Evolutionary conservation across 371 early-diverging fungal species (phyloP).

Genomic region (Apophysomyces variabilis): DNA sequence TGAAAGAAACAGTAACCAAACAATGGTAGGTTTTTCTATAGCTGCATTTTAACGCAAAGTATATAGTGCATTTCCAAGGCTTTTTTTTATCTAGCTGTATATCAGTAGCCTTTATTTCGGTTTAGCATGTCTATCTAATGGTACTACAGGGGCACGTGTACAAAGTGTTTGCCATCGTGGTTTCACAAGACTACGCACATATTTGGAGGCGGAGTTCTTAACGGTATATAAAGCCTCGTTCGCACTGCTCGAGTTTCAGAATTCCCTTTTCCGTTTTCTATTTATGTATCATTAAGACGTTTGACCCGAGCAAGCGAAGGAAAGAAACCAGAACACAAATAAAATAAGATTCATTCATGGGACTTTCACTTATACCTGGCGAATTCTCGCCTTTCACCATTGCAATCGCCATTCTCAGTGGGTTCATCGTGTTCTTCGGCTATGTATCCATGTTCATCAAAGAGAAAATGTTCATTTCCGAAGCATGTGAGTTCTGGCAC

Average conservation of each 20-base stretch:
- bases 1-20: too few species aligned
- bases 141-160: neutral
- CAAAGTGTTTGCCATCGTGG: neutral
- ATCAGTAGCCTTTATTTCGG: neutral
- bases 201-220: neutral
- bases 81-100: neutral
- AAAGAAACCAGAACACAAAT: neutral
- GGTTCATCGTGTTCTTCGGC: slow-evolving; percentile 87
- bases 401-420: slow-evolving; percentile 70
- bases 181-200: slow-evolving; percentile 3
- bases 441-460: slow-evolving; percentile 91
- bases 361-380: slow-evolving; percentile 47
- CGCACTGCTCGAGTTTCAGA: neutral
- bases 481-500: slow-evolving; percentile 69
- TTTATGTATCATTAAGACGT: neutral
- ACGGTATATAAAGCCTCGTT: neutral
- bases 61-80: neutral
- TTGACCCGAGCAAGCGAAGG: neutral
- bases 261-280: neutral
- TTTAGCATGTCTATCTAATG: neutral
- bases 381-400: slow-evolving; percentile 55
- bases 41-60: too few species aligned
- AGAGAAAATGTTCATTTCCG: slow-evolving; percentile 89
- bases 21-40: too few species aligned
- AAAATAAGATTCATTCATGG: neutral